Evolutionary conservation across 805 yeast genomes (phyloP).

Genomic region (Monosporozyma solicola): DNA sequence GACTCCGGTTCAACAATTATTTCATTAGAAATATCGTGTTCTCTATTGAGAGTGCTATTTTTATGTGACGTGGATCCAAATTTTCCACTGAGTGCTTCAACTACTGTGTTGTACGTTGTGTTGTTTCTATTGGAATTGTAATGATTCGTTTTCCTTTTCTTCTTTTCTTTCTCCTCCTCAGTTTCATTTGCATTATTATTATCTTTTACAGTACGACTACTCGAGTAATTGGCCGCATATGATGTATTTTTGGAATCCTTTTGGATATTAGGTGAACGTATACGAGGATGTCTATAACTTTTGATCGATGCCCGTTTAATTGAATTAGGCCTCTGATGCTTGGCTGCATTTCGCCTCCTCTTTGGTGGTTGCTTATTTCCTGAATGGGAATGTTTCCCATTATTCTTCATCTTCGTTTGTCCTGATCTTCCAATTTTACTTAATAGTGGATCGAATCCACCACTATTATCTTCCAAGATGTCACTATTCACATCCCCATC

Average conservation of each 20-base stretch:
- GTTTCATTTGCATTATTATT: not conserved
- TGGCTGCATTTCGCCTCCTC: not conserved
- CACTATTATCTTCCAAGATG: not conserved
- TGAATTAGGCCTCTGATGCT: not conserved
- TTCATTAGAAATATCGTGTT: not conserved
- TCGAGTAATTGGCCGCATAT: not conserved
- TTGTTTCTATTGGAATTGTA: conserved; percentile 9
- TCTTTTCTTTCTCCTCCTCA: not conserved
- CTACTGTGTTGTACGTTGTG: conserved; percentile 19
- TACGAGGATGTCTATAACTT: not conserved
- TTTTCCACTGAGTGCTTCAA: conserved; percentile 19
- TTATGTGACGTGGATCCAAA: conserved; percentile 9
- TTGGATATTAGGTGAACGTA: not conserved
- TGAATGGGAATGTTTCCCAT: not conserved
- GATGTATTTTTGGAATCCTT: not conserved
- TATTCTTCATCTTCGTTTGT: not conserved
- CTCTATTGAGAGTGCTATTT: no score
- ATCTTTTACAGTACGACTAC: not conserved
- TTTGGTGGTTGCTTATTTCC: not conserved
- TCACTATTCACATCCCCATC: not conserved
- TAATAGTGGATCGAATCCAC: not conserved
- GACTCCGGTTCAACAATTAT: not conserved
- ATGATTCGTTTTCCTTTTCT: conserved; percentile 5
- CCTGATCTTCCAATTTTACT: not conserved
- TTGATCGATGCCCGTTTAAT: not conserved